Evolutionary conservation across 108 stramenopile genomes (phyloP), one percentile per base, ranked within the genome.

Genomic region (Fragilariopsis cylindrus): DNA sequence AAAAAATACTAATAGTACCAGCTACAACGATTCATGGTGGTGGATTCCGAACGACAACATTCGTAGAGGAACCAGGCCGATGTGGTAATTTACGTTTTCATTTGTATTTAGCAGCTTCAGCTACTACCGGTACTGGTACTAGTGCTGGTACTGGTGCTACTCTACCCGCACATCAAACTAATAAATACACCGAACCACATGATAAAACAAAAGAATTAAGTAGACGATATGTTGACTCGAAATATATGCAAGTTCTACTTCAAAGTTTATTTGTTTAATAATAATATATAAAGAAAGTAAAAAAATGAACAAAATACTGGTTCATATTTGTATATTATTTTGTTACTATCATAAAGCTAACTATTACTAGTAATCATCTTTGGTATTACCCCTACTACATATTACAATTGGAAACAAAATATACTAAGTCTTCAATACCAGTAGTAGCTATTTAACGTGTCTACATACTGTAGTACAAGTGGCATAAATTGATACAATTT

Each of bases 11-110:
- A 8, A 73, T 85, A 5, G 79, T 88, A 39, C 87, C 87, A 4
- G 78, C 86, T 3, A 58, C 66, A 42, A 87, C 87, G 0, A 84
- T 90, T 60, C 90, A 90, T 64, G 90, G 85, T 8, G 90, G 90
- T 18, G 90, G 90, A 4, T 90, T 88, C 58, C 84, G 82, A 50
- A 84, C 84, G 40, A 78, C 77, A 7, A 12, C 52, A 46, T 4
- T 8, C 47, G 15, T 7, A 15, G 42, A 43, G 46, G 57, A 53
- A 53, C 43, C 42, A 11, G 44, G 58, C 41, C 5, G 3, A 18
- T 19, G 60, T 45, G 86, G 86, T 7, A 89, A 89, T 72, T 71
- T 85, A 53, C 71, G 88, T 15, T 85, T 81, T 65, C 86, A 89
- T 48, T 67, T 89, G 58, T 87, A 89, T 73, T 78, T 89, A 48